These are phyloP conservation scores for Xylaria palmicola DNA, from an alignment of 495 filamentous ascomycete species.

Conservation along the genomic window DNA sequence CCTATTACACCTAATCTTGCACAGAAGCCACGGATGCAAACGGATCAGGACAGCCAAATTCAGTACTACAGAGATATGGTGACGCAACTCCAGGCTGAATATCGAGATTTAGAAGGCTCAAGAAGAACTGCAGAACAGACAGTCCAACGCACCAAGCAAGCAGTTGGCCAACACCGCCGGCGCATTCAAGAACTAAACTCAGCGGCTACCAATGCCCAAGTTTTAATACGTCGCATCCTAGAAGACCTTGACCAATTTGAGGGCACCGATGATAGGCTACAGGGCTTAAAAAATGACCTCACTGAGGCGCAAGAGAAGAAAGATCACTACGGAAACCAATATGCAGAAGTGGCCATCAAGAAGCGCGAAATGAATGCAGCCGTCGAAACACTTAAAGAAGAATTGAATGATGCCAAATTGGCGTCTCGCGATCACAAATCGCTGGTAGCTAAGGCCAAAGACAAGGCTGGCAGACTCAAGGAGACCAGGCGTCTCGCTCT, in stretches of 20 bases:
- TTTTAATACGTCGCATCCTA: conserved; percentile 27
- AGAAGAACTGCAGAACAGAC: conserved; percentile 52
- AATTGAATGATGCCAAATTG: conserved; percentile 28
- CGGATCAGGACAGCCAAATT: conserved; percentile 54
- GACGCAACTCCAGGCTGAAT: conserved; percentile 45
- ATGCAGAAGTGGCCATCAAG: conserved; percentile 32
- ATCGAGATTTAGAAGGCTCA: conserved; percentile 33
- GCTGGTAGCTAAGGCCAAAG: conserved; percentile 54
- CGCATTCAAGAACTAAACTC: conserved; percentile 24
- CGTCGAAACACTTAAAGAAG: conserved; percentile 28
- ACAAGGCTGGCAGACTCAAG: conserved; percentile 50
- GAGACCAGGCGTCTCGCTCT: conserved; percentile 56
- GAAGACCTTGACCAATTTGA: conserved; percentile 44
- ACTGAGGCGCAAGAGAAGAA: conserved; percentile 28
- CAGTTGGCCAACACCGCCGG: conserved; percentile 54
- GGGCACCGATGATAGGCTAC: conserved; percentile 39
- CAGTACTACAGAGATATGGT: conserved; percentile 35
- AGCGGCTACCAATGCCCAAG: conserved; percentile 24
- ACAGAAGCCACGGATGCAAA: conserved; percentile 70
- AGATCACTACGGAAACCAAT: conserved; percentile 44
- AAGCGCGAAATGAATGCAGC: conserved; percentile 39
- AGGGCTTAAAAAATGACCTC: conserved; percentile 34
- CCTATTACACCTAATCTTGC: conserved; percentile 30
- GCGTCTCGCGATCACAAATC: conserved; percentile 48
- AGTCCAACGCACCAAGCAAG: conserved; percentile 57